Evolutionary conservation across 306 rosid species (phyloP).

Genomic region (Trifolium subterraneum): DNA sequence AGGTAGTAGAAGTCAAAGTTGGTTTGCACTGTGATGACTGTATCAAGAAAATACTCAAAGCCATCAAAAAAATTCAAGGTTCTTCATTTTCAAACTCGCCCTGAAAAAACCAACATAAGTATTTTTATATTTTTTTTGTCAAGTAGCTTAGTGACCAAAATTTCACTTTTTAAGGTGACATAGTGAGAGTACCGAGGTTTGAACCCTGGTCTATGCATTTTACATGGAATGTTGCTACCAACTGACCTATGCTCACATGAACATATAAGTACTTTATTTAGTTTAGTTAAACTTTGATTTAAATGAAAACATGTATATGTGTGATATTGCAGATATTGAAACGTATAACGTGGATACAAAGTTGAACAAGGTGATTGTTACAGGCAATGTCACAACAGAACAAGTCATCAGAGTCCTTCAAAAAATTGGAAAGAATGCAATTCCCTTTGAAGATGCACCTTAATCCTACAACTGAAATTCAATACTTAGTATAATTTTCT

Average conservation of each 20-base stretch:
- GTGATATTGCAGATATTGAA: constrained; percentile 65
- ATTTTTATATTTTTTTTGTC: too few relatives aligned
- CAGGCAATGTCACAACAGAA: constrained; percentile 74
- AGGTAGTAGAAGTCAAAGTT: constrained; percentile 92
- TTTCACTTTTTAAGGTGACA: too few relatives aligned
- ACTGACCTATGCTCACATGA: too few relatives aligned
- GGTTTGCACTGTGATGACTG: constrained; percentile 89
- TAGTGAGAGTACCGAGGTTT: too few relatives aligned
- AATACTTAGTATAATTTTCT: not conserved
- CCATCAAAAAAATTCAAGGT: constrained; percentile 88
- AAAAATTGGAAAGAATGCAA: constrained; percentile 76
- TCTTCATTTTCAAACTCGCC: not conserved
- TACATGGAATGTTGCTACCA: too few relatives aligned
- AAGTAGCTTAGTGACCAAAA: too few relatives aligned
- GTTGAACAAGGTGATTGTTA: constrained; percentile 76
- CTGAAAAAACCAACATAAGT: too few relatives aligned
- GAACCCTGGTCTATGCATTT: too few relatives aligned
- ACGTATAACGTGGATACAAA: constrained; percentile 73
- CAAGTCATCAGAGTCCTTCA: constrained; percentile 77
- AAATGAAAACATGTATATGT: not conserved
- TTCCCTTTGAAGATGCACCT: constrained; percentile 44
- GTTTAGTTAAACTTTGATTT: not conserved
- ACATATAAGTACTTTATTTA: not conserved
- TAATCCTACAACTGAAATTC: constrained; percentile 26
- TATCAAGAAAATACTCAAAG: constrained; percentile 88